These are phyloP conservation scores for Euphrasia confusa DNA, from an alignment of 257 asterid genomes.

Conservation along the genomic window DNA sequence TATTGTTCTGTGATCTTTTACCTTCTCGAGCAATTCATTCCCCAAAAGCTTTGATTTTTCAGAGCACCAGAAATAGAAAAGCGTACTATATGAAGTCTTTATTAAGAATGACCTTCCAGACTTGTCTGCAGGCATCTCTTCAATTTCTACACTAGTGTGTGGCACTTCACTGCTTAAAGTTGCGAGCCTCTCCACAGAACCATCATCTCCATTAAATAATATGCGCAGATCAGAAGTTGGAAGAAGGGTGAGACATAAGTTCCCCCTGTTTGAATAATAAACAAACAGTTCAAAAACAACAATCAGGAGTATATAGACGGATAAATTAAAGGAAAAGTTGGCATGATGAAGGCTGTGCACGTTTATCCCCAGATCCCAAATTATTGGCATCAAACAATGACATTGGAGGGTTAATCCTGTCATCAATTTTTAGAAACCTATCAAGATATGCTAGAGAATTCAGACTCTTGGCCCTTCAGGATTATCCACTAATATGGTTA, in stretches of 20 bases:
- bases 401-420: not conserved
- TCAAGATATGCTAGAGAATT: conserved; percentile 3
- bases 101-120: conserved; percentile 82
- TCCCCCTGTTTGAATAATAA: conserved; percentile 49
- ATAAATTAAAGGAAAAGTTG: conserved; percentile 1
- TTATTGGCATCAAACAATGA: conserved; percentile 4
- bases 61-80: conserved; percentile 74
- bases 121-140: conserved; percentile 57
- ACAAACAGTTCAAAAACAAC: conserved; percentile 24
- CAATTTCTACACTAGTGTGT: conserved; percentile 43
- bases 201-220: conserved; percentile 83
- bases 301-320: conserved; percentile 6
- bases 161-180: conserved; percentile 43
- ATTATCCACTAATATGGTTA: not conserved
- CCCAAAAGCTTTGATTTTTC: conserved; percentile 81
- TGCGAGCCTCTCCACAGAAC: conserved; percentile 60
- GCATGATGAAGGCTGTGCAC: not conserved
- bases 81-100: conserved; percentile 36
- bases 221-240: conserved; percentile 83
- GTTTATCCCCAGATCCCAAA: conserved; percentile 15
- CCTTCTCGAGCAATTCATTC: conserved; percentile 72
- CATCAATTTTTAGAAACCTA: conserved; percentile 1
- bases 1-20: conserved; percentile 20
- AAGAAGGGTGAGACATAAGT: conserved; percentile 69
- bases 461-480: not conserved